Evolutionary conservation across 2,329 filamentous ascomycete genomes (phyloP).

Genomic region (Pseudopithomyces chartarum): DNA sequence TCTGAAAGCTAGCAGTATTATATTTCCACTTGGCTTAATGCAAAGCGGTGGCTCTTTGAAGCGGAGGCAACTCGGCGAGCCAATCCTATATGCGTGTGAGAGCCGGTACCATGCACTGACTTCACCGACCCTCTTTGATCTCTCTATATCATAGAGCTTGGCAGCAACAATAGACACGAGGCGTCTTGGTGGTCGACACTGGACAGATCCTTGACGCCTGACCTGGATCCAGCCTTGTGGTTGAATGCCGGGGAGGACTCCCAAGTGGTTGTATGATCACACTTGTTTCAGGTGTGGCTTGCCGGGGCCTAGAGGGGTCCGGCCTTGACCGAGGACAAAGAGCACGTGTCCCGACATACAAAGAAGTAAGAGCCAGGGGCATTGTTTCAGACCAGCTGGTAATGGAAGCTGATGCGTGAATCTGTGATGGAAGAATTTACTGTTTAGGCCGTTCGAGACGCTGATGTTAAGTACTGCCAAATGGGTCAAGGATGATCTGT

Average conservation of each 20-base stretch:
- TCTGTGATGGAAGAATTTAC: not conserved
- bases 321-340: not conserved
- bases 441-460: not conserved
- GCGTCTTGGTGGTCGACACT: not conserved
- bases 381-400: not conserved
- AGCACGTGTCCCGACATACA: not conserved
- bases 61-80: not conserved
- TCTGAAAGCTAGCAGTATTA: not conserved
- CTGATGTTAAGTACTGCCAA: too few relatives aligned
- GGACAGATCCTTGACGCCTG: not conserved
- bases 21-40: not conserved
- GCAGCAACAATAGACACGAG: constrained; percentile 5
- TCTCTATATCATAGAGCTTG: not conserved
- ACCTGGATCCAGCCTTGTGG: not conserved
- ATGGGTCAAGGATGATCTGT: too few relatives aligned
- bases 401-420: not conserved
- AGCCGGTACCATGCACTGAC: not conserved
- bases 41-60: not conserved
- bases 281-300: not conserved
- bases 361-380: not conserved
- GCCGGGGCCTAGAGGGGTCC: not conserved
- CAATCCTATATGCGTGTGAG: not conserved
- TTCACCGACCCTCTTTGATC: not conserved
- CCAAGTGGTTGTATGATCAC: not conserved
- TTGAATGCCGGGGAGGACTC: not conserved